Evolutionary conservation across 345 rosid genomes (phyloP).

Genomic region (Sonneratia caseolaris): DNA sequence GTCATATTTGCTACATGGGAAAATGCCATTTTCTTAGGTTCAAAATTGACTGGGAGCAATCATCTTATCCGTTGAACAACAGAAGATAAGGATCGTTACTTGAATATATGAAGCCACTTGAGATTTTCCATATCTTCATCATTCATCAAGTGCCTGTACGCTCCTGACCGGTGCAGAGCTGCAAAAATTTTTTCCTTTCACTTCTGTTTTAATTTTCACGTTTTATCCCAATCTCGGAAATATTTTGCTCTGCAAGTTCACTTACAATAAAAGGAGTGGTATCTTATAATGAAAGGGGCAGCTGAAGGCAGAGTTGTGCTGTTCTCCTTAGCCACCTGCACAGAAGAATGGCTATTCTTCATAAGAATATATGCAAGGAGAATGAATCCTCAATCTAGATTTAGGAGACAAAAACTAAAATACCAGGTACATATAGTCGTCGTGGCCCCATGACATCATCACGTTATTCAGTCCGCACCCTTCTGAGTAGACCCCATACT

Average conservation of each 20-base stretch:
- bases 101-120: constrained; percentile 41
- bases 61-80: not conserved
- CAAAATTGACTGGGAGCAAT: not conserved
- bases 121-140: constrained; percentile 41
- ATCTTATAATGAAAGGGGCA: constrained; percentile 57
- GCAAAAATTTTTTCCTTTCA: constrained; percentile 3
- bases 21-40: not conserved
- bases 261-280: constrained; percentile 59
- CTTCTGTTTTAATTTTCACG: not conserved
- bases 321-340: constrained; percentile 51
- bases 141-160: constrained; percentile 40
- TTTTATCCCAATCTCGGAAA: not conserved
- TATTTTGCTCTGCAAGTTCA: not conserved
- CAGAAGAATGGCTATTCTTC: not conserved
- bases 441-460: constrained; percentile 65
- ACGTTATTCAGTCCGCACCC: constrained; percentile 53
- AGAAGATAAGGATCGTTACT: constrained; percentile 11
- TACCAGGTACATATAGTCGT: constrained; percentile 71
- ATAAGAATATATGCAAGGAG: not conserved
- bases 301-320: constrained; percentile 51
- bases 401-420: not conserved
- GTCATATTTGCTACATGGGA: constrained; percentile 40
- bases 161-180: constrained; percentile 38
- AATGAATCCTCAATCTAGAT: not conserved
- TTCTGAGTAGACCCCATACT: constrained; percentile 41